Base-by-base conservation (phyloP, 2,329 filamentous ascomycete genomes). In the Pseudogymnoascus sp. region DNA sequence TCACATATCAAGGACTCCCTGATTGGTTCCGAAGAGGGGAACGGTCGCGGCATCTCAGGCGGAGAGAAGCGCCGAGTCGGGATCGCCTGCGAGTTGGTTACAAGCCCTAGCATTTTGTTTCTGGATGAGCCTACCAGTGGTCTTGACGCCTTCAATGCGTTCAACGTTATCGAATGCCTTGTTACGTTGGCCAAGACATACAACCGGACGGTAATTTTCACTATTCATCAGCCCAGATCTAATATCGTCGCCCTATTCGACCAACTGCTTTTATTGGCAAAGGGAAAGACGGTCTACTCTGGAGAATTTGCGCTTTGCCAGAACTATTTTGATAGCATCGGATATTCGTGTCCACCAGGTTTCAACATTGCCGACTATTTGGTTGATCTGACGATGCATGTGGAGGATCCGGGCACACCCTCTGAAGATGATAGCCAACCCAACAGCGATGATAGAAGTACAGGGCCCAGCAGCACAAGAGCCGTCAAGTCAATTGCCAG, bases 331-430 rank as follows among this genome's bases (percentile, higher is more conserved):
- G 91, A 97, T 71, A 83, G 86, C 55, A 87, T 96, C 65, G 95
- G 94, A 45, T 99, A 97, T 74, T 81, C 89, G 58, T 99, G 95
- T 71, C 94, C 94, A 9, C 89, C 92, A 23, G 95, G 95, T 2
- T 99, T 97, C 82, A 99, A 99, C 71, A 97, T 99, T 75, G 94
- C 94, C 3, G 94, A 99, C 74, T 99, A 97, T 72, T 84, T 99
- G 4, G 92, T 99, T 30, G 94, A 99, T 73, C 81, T 99, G 41
- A 97, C 94, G 0, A 97, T 99, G 93, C 94, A 99, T 73, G 92
- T 92, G 23, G 85, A 90, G 63, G 80, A 82, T 60, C 78, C 81
- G 12, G 78, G 76, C 38, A 79, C 81, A 1, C 76, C 81, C 9
- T 75, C 80, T 1, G 80, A 85, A 30, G 77, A 83, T 49, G 83